Conservation (phyloP, 2,329 filamentous ascomycete genomes). For the Phaeosphaeria sp. region DNA sequence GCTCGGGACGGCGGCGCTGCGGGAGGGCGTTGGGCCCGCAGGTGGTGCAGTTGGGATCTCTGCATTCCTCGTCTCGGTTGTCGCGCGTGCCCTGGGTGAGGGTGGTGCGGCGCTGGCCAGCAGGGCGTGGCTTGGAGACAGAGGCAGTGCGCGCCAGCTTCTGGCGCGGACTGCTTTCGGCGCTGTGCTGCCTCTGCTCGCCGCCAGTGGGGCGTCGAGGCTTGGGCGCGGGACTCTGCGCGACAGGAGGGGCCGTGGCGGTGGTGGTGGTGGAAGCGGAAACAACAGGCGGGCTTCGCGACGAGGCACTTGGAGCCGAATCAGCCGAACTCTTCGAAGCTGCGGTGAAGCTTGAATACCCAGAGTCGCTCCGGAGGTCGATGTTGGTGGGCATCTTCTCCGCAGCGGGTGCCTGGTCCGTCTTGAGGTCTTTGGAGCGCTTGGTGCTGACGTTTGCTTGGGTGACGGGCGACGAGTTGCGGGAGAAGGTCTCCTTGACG, state of each 20-base stretch:
- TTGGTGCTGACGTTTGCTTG: slow-evolving; percentile 60
- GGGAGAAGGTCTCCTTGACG: slow-evolving; percentile 40
- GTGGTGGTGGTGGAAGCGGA: slow-evolving; percentile 3
- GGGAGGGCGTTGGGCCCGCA: slow-evolving; percentile 27
- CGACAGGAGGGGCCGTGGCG: slow-evolving; percentile 18
- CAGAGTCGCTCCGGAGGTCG: slow-evolving; percentile 65
- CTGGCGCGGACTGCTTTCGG: slow-evolving; percentile 30
- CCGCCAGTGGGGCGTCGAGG: slow-evolving; percentile 26
- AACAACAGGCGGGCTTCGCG: slow-evolving; percentile 34
- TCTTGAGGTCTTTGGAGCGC: slow-evolving; percentile 50
- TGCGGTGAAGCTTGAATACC: slow-evolving; percentile 66
- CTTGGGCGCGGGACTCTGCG: slow-evolving; percentile 17
- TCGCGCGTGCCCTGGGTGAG: slow-evolving; percentile 19
- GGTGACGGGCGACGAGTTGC: slow-evolving; percentile 50
- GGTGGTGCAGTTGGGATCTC: slow-evolving; percentile 40
- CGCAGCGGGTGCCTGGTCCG: slow-evolving; percentile 33
- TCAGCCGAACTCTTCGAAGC: slow-evolving; percentile 60
- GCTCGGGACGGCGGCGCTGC: slow-evolving; percentile 20
- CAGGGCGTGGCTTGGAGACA: slow-evolving; percentile 19
- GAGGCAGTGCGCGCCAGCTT: slow-evolving; percentile 35
- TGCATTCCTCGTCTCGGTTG: slow-evolving; percentile 36
- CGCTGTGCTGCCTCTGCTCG: slow-evolving; percentile 25
- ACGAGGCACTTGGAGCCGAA: slow-evolving; percentile 53
- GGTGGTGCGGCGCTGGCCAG: slow-evolving; percentile 20
- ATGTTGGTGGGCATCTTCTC: slow-evolving; percentile 40